Conservation (phyloP, 306 rosid genomes). For the Cucurbita maxima region DNA sequence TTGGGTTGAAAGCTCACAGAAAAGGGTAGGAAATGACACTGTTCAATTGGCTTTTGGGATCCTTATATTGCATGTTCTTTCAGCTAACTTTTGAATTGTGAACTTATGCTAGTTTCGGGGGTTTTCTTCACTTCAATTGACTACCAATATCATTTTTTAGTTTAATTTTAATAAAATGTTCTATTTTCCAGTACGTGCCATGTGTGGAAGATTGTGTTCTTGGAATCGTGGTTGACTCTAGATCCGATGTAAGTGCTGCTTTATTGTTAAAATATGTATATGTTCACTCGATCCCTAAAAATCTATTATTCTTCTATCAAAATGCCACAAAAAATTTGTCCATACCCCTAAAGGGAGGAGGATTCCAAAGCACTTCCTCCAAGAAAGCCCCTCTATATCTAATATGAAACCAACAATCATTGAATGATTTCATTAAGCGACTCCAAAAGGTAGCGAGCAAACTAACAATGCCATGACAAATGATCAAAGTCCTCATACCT, state of each 20-base stretch:
- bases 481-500: neutral
- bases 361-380: neutral
- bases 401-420: neutral
- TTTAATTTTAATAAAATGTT: neutral
- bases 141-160: neutral
- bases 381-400: no score
- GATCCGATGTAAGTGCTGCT: constrained; percentile 61
- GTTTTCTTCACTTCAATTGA: neutral
- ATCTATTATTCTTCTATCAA: neutral
- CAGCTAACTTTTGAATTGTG: neutral
- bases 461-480: neutral
- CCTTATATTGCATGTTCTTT: neutral
- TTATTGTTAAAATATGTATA: neutral
- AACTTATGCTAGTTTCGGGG: neutral
- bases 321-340: neutral
- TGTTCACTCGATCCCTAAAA: neutral
- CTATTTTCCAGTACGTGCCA: constrained; percentile 61
- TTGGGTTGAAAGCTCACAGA: constrained; percentile 87
- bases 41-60: neutral
- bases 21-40: constrained; percentile 44
- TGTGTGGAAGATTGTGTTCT: constrained; percentile 67
- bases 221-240: constrained; percentile 76
- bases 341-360: neutral
- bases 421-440: neutral
- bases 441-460: neutral